A percentile compares a stretch with the other conserved stretches of the same genome.
phyloP scores from a whole-genome alignment of 129 eudicot species.

The Flaveria trinervia region DNA sequence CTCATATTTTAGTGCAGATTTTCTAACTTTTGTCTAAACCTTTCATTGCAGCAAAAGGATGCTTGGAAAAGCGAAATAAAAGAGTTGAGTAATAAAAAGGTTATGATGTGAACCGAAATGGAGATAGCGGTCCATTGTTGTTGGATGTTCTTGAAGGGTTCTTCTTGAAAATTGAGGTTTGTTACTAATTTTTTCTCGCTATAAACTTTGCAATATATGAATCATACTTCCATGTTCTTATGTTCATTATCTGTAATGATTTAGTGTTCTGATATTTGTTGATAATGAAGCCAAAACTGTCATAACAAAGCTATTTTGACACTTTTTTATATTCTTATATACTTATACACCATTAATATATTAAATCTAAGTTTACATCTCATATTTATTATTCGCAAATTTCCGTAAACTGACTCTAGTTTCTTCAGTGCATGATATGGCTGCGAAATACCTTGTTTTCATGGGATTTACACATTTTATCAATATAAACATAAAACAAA shows the following conservation, averaged over 20 bases:
- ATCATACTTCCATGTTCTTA: not conserved
- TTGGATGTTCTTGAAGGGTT: conserved; percentile 92
- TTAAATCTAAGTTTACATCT: not conserved
- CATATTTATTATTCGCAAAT: not conserved
- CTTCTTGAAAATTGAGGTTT: conserved; percentile 84
- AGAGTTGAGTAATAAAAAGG: conserved; percentile 81
- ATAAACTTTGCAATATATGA: not conserved
- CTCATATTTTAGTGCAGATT: not conserved
- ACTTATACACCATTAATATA: not conserved
- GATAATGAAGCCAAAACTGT: not conserved
- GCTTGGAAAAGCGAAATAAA: conserved; percentile 90
- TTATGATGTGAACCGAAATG: conserved; percentile 81
- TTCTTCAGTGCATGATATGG: not conserved
- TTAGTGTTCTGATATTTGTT: not conserved
- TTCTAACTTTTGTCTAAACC: not conserved
- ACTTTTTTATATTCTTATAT: not conserved
- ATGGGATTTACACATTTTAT: not conserved
- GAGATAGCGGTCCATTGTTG: conserved; percentile 89
- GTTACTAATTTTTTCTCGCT: conserved; percentile 19
- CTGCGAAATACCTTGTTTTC: not conserved
- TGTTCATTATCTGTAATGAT: not conserved
- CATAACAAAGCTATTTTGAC: not conserved
- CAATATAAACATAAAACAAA: not conserved
- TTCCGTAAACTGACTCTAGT: not conserved
- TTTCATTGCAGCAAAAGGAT: conserved; percentile 76